phyloP scores from a whole-genome alignment of 192 early-diverging fungal species.

The Neocallimastix lanati region DNA sequence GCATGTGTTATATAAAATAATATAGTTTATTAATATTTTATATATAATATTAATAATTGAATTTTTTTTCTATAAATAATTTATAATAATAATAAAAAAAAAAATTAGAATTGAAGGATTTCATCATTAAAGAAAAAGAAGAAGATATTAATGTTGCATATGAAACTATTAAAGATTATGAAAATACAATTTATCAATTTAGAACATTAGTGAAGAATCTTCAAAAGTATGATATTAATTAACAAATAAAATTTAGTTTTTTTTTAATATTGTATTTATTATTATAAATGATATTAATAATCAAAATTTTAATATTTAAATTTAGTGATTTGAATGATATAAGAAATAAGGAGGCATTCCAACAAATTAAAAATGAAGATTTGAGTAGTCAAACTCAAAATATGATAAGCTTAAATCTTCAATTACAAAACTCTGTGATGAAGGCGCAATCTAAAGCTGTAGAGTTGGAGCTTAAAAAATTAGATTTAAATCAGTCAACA shows the following conservation, averaged over 20 bases:
- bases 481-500: slow-evolving; percentile 69
- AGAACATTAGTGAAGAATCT: slow-evolving; percentile 50
- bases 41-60: too few species aligned
- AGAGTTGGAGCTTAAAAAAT: slow-evolving; percentile 71
- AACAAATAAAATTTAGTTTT: too few species aligned
- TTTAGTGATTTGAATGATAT: slow-evolving; percentile 48
- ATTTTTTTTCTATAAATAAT: too few species aligned
- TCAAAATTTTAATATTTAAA: too few species aligned
- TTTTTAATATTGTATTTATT: too few species aligned
- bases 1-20: too few species aligned
- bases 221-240: slow-evolving; percentile 51
- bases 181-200: slow-evolving; percentile 69
- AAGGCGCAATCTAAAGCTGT: slow-evolving; percentile 76
- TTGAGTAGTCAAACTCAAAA: slow-evolving; percentile 54
- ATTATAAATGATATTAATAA: too few species aligned
- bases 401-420: slow-evolving; percentile 60
- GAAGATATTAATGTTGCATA: slow-evolving; percentile 41
- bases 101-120: slow-evolving; percentile 48
- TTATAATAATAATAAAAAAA: too few species aligned
- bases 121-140: slow-evolving; percentile 36
- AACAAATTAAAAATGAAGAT: slow-evolving; percentile 28
- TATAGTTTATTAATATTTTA: too few species aligned
- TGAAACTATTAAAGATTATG: slow-evolving; percentile 70
- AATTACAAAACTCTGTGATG: slow-evolving; percentile 57
- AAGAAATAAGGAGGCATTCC: slow-evolving; percentile 41